phyloP scores from a whole-genome alignment of 345 rosid species.

The Bruguiera parviflora region DNA sequence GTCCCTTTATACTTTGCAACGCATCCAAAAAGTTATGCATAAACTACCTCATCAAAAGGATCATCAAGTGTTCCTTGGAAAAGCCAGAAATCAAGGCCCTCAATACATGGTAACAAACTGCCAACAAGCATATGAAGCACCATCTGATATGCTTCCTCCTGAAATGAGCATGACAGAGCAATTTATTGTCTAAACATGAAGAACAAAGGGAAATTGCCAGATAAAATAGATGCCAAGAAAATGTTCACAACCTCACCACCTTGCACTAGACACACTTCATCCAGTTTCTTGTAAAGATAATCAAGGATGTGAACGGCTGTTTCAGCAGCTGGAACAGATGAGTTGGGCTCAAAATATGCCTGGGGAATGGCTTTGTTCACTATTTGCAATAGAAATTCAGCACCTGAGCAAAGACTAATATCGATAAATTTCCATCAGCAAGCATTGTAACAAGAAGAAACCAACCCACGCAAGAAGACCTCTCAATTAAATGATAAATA shows the following conservation, averaged over 20 bases:
- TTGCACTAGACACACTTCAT: conserved; percentile 78
- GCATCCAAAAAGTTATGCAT: conserved; percentile 12
- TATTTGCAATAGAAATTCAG: conserved; percentile 63
- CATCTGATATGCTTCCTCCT: conserved; percentile 82
- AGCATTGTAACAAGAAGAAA: conserved; percentile 19
- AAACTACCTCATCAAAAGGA: conserved; percentile 86
- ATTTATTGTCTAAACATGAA: conserved; percentile 14
- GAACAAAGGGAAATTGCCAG: conserved; percentile 11
- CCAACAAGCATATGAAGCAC: conserved; percentile 75
- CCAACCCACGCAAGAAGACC: background rate
- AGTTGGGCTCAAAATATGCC: conserved; percentile 44
- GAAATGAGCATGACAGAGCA: conserved; percentile 31
- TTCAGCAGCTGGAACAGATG: conserved; percentile 57
- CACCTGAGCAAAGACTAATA: conserved; percentile 63
- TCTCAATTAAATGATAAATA: background rate
- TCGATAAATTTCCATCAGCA: conserved; percentile 34
- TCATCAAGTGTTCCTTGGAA: conserved; percentile 86
- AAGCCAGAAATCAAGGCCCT: conserved; percentile 86
- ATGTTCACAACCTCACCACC: conserved; percentile 81
- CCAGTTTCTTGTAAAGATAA: conserved; percentile 69
- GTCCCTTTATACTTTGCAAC: conserved; percentile 9
- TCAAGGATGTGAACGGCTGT: conserved; percentile 66
- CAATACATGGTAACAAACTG: conserved; percentile 68
- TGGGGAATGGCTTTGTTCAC: conserved; percentile 68
- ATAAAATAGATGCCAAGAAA: conserved; percentile 14